Evolutionary conservation across 768 basidiomycete genomes (phyloP), one percentile per base, ranked within the genome.

Genomic region (Boletus sp.): DNA sequence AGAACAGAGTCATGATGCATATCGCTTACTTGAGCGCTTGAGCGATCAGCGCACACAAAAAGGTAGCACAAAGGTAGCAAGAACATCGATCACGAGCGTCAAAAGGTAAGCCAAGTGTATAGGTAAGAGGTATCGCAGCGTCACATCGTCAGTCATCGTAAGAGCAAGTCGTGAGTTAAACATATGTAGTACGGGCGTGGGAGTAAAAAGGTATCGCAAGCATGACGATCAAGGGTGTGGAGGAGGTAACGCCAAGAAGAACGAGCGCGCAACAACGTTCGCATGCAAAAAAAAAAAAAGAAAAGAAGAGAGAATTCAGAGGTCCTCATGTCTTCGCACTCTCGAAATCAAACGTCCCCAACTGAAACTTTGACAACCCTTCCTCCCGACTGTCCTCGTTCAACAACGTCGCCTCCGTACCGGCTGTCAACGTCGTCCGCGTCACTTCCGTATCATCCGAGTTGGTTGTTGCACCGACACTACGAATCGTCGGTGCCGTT

Each of bases 371-470:
- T 4, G 62, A 54, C 35, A 60, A 36, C 4, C 32, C 52, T 1
- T 59, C 58, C 5, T 64, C 65, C 32, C 3, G 39, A 28, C 50
- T 54, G 15, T 66, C 54, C 50, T 48, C 57, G 47, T 61, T 54
- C 24, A 60, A 30, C 28, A 20, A 47, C 0, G 46, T 60, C 36
- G 32, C 18, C 12, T 59, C 69, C 12, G 60, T 66, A 3, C 52
- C 61, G 3, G 39, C 48, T 10, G 68, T 58, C 47, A 63, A 45
- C 4, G 66, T 61, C 28, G 63, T 71, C 20, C 54, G 61, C 15
- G 66, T 69, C 37, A 65, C 44, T 15, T 68, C 70, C 0, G 72
- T 72, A 9, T 72, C 71, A 7, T 67, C 67, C 9, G 72, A 72
- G 18, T 61, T 64, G 17, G 71, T 72, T 15, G 71, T 72, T 28